These are phyloP conservation scores for Cryptococcus hybrid DNA, from an alignment of 1,284 basidiomycete species.

Conservation along the genomic window DNA sequence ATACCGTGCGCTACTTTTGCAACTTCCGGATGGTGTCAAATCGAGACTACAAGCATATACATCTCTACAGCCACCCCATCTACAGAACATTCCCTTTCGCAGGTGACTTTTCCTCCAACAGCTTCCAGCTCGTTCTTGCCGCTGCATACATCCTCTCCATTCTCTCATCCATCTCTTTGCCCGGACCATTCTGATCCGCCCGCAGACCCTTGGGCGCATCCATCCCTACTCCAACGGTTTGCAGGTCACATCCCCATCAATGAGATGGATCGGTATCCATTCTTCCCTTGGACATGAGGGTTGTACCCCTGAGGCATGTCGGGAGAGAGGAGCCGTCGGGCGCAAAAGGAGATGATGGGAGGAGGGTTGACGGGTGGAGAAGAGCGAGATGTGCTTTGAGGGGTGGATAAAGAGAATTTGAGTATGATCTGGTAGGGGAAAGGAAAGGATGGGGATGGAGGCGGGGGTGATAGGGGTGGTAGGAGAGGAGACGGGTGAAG, in stretches of 20 bases:
- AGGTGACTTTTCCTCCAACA: constrained; percentile 15
- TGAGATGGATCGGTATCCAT: constrained; percentile 10
- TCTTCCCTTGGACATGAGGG: constrained; percentile 9
- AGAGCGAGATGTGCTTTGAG: constrained; percentile 24
- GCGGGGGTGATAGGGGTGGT: not conserved
- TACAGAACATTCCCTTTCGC: constrained; percentile 1
- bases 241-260: constrained; percentile 14
- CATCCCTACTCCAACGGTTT: constrained; percentile 23
- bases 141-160: constrained; percentile 30
- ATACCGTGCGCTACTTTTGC: too few relatives aligned
- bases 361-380: constrained; percentile 23
- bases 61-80: too few relatives aligned
- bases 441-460: not conserved
- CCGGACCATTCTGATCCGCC: constrained; percentile 13
- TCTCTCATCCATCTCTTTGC: constrained; percentile 21
- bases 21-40: too few relatives aligned
- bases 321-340: constrained; percentile 27
- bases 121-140: constrained; percentile 25
- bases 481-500: not conserved
- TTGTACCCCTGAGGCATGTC: constrained; percentile 29
- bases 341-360: constrained; percentile 24
- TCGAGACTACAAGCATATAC: too few relatives aligned
- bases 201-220: constrained; percentile 22
- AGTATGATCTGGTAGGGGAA: constrained; percentile 1
- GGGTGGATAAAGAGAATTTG: constrained; percentile 19